Evolutionary conservation across 495 filamentous ascomycete species (phyloP).

Genomic region (Xylaria longipes): DNA sequence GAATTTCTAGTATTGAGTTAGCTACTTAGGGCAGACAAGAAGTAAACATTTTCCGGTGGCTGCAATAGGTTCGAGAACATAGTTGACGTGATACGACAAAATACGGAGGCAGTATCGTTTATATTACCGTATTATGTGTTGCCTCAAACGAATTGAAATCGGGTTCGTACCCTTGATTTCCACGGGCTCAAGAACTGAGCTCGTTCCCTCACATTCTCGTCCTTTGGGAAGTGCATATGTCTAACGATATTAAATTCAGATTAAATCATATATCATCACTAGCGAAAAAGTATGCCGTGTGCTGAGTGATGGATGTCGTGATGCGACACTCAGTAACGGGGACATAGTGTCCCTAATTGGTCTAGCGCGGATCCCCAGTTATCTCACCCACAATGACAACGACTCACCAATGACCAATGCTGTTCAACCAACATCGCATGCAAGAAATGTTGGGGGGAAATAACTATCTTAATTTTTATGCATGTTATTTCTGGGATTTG

Average conservation of each 20-base stretch:
- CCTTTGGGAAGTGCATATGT: not conserved
- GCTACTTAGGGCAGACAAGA: too few relatives aligned
- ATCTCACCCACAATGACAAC: conserved; percentile 7
- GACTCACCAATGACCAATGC: conserved; percentile 12
- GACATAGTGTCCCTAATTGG: conserved; percentile 4
- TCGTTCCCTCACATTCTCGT: too few relatives aligned
- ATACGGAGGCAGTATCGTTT: too few relatives aligned
- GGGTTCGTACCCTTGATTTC: too few relatives aligned
- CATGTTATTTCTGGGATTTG: not conserved
- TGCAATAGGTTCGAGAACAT: not conserved
- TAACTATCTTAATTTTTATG: not conserved
- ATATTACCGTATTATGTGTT: too few relatives aligned
- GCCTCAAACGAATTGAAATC: too few relatives aligned
- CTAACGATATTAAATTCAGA: not conserved
- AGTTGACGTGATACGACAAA: not conserved
- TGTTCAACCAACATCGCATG: conserved; percentile 1
- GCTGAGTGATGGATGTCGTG: not conserved
- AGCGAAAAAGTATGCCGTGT: not conserved
- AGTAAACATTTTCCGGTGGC: too few relatives aligned
- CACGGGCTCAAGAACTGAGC: not conserved
- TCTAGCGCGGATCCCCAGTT: conserved; percentile 15
- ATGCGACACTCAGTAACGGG: not conserved
- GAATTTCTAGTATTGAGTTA: too few relatives aligned
- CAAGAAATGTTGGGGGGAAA: not conserved
- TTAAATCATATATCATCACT: not conserved